A percentile compares a stretch with the other conserved stretches of the same genome.
These are phyloP conservation scores for Filosporella fistucella DNA, from an alignment of 495 filamentous ascomycete species.

Conservation along the genomic window DNA sequence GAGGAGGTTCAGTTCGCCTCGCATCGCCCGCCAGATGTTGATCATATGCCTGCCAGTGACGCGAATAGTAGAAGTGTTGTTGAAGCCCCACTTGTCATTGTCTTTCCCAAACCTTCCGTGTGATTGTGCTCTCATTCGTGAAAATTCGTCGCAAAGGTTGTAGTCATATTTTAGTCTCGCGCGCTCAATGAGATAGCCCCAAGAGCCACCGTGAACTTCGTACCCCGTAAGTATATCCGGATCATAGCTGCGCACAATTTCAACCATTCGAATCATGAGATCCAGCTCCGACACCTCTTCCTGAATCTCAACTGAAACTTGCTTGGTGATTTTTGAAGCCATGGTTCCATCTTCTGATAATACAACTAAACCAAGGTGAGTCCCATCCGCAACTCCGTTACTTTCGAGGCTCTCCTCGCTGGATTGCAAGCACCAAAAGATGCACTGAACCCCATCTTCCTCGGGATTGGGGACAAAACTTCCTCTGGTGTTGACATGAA, in stretches of 20 bases:
- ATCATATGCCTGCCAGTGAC: slow-evolving; percentile 93
- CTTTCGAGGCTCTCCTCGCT: slow-evolving; percentile 56
- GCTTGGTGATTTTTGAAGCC: slow-evolving; percentile 44
- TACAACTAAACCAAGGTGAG: slow-evolving; percentile 57
- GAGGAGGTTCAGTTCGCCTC: slow-evolving; percentile 78
- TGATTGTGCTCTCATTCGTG: slow-evolving; percentile 76
- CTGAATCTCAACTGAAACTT: slow-evolving; percentile 55
- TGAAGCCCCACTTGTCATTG: slow-evolving; percentile 86
- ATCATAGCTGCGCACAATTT: slow-evolving; percentile 79
- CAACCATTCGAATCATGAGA: slow-evolving; percentile 73
- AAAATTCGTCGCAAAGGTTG: slow-evolving; percentile 85
- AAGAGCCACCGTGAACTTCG: slow-evolving; percentile 88
- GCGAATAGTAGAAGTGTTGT: slow-evolving; percentile 78
- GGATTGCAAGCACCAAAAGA: slow-evolving; percentile 87
- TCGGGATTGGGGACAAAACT: slow-evolving; percentile 80
- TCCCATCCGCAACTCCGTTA: slow-evolving; percentile 46
- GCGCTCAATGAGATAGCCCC: slow-evolving; percentile 93
- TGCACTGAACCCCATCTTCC: slow-evolving; percentile 80
- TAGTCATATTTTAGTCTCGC: slow-evolving; percentile 84
- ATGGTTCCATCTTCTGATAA: slow-evolving; percentile 54
- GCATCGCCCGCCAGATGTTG: slow-evolving; percentile 97
- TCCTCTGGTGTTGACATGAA: slow-evolving; percentile 90
- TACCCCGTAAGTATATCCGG: slow-evolving; percentile 95
- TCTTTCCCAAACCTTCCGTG: slow-evolving; percentile 82
- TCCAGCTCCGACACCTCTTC: slow-evolving; percentile 79